phyloP scores from a whole-genome alignment of 495 filamentous ascomycete species.

The Ascodesmis nigricans region DNA sequence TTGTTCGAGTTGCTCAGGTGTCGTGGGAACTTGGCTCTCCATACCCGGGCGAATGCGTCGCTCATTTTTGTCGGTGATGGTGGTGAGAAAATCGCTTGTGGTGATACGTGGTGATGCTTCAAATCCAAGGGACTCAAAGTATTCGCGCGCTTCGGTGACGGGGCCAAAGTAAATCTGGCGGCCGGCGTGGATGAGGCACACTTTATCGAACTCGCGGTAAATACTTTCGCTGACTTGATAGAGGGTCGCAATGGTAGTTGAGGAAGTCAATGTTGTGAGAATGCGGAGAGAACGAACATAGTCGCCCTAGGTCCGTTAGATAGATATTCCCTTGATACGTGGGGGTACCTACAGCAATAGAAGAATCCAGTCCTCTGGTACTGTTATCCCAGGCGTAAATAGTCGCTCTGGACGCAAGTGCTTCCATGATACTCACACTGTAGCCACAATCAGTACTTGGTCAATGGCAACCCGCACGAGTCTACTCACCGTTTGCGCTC shows the following conservation, averaged over 20 bases:
- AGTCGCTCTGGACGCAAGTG: constrained; percentile 27
- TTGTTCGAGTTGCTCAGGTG: constrained; percentile 38
- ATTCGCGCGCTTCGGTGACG: constrained; percentile 38
- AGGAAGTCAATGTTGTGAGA: constrained; percentile 62
- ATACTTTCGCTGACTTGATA: constrained; percentile 56
- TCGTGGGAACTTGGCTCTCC: constrained; percentile 39
- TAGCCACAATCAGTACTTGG: too few species aligned
- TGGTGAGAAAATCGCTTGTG: constrained; percentile 56
- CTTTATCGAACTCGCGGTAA: constrained; percentile 51
- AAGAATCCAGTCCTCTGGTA: constrained; percentile 32
- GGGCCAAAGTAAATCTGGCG: constrained; percentile 46
- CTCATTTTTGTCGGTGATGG: constrained; percentile 53
- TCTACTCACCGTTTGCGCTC: constrained; percentile 37
- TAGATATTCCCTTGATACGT: too few species aligned
- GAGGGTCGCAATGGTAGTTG: constrained; percentile 58
- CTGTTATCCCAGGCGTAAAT: constrained; percentile 36
- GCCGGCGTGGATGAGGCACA: constrained; percentile 41
- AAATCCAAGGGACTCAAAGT: constrained; percentile 50
- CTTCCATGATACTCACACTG: constrained; percentile 33
- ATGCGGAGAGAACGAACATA: constrained; percentile 29
- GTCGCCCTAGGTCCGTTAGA: too few species aligned
- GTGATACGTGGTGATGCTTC: constrained; percentile 43
- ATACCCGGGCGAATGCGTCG: constrained; percentile 40
- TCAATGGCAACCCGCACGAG: too few species aligned
- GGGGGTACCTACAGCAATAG: constrained; percentile 30